Conservation (phyloP, 208 protist genomes). For the Wallacemonas collosoma region DNA sequence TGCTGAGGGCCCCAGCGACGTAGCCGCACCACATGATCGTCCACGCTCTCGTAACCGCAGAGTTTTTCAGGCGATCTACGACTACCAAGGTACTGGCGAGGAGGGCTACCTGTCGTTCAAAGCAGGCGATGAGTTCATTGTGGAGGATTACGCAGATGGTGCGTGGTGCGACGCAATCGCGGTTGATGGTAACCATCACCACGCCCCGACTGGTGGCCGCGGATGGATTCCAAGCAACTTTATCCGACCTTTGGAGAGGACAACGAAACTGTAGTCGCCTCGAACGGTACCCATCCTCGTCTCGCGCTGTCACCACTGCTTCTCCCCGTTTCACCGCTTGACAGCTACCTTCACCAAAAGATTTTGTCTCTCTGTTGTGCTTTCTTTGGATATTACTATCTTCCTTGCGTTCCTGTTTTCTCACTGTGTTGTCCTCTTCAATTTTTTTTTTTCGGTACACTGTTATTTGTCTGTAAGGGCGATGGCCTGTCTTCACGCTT, state of each 20-base stretch:
- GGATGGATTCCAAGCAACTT: conserved; percentile 82
- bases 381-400: background rate
- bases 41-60: conserved; percentile 17
- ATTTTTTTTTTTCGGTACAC: background rate
- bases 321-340: background rate
- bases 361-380: background rate
- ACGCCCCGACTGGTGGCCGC: conserved; percentile 5
- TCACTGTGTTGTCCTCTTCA: background rate
- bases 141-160: conserved; percentile 69
- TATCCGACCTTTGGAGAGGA: conserved; percentile 54
- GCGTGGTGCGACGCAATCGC: conserved; percentile 69
- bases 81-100: conserved; percentile 52
- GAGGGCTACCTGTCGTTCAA: conserved; percentile 70
- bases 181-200: conserved; percentile 24
- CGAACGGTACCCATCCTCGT: background rate
- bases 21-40: background rate
- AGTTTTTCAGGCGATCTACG: conserved; percentile 71
- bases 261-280: conserved; percentile 38
- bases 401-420: conserved; percentile 8
- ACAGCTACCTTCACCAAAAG: conserved; percentile 9
- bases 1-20: conserved; percentile 27
- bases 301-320: no score
- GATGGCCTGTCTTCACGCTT: background rate
- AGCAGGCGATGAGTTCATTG: conserved; percentile 79
- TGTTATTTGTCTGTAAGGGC: background rate